Percentiles rank a stretch among this genome's conserved stretches.
Conservation (phyloP, 768 basidiomycete species). For the Trametes elegans region DNA sequence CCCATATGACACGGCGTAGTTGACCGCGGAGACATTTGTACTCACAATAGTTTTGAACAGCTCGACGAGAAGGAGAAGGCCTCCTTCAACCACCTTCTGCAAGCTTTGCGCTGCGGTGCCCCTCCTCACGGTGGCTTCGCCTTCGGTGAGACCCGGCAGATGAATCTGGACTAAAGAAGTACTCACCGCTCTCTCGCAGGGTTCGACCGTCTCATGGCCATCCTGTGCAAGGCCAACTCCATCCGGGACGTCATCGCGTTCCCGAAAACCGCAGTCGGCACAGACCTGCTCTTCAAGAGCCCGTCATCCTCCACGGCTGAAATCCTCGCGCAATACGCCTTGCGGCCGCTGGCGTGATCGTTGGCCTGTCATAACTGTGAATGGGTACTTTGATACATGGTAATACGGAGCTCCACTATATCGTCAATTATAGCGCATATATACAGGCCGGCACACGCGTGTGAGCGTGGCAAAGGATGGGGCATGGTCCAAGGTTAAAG, state of each 20-base stretch:
- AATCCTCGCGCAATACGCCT: constrained; percentile 62
- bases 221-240: constrained; percentile 81
- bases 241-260: constrained; percentile 97
- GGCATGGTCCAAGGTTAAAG: not conserved
- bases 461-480: not conserved
- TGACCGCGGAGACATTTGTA: not conserved
- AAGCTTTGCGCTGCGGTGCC: constrained; percentile 86
- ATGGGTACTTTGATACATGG: not conserved
- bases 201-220: constrained; percentile 90
- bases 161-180: not conserved
- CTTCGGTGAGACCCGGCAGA: constrained; percentile 54
- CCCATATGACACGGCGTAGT: no score
- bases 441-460: constrained; percentile 5
- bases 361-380: not conserved
- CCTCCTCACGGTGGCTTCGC: constrained; percentile 97
- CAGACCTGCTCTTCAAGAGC: constrained; percentile 87
- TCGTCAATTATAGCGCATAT: constrained; percentile 18
- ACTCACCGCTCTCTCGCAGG: constrained; percentile 44
- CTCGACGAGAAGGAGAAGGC: constrained; percentile 67
- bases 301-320: constrained; percentile 59
- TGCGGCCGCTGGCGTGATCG: constrained; percentile 34
- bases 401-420: constrained; percentile 12
- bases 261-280: constrained; percentile 83
- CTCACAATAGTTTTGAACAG: constrained; percentile 38
- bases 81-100: constrained; percentile 81